These are phyloP conservation scores for Rhizophlyctis rosea DNA, from an alignment of 192 early-diverging fungal species.

Conservation along the genomic window DNA sequence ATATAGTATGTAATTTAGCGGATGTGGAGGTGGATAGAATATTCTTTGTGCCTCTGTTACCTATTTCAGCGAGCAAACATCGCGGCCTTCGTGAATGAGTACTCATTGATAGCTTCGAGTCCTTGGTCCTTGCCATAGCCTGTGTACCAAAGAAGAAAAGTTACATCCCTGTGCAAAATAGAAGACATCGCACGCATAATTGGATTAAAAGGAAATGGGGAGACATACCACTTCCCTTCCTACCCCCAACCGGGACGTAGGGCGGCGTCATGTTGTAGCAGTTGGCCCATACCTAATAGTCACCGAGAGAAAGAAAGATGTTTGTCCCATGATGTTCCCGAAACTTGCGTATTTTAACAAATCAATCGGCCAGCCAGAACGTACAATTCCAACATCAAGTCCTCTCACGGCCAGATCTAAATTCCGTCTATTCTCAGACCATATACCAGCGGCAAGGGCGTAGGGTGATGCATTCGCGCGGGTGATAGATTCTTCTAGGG, in stretches of 20 bases:
- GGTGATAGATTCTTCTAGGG: conserved; percentile 73
- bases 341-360: not conserved
- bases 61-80: too few species aligned
- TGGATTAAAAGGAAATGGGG: too few species aligned
- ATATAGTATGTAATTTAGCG: too few species aligned
- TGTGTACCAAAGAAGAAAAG: too few species aligned
- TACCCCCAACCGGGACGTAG: not conserved
- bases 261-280: not conserved
- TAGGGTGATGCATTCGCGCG: conserved; percentile 68
- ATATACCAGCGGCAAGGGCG: conserved; percentile 82
- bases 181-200: too few species aligned
- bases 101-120: not conserved
- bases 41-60: too few species aligned
- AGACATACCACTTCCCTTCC: not conserved
- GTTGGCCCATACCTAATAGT: not conserved
- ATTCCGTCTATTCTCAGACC: conserved; percentile 41
- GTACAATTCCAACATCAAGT: not conserved
- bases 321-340: not conserved
- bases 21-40: too few species aligned
- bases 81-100: not conserved
- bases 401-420: not conserved
- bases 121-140: not conserved
- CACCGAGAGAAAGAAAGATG: too few species aligned
- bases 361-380: not conserved
- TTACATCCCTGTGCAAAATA: too few species aligned